phyloP scores from a whole-genome alignment of 352 stramenopile genomes.

The Lagenidium giganteum region DNA sequence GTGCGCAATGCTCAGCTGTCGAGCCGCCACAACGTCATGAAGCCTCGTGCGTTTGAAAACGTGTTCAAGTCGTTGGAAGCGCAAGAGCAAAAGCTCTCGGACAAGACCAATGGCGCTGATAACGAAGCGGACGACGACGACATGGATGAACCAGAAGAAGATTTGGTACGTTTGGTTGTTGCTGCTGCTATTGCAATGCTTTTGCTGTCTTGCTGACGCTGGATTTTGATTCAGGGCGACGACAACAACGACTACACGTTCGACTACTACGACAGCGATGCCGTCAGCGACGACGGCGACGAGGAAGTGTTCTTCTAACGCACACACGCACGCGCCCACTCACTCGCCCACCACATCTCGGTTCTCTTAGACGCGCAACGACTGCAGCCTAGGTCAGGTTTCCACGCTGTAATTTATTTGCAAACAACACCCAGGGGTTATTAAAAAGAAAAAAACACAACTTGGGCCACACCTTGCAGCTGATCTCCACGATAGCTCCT shows the following conservation, averaged over 20 bases:
- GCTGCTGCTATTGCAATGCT: neutral
- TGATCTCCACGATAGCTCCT: no score
- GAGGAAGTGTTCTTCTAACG: conserved; percentile 75
- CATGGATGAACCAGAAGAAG: conserved; percentile 62
- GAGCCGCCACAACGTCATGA: conserved; percentile 39
- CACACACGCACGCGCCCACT: neutral
- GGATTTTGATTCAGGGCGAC: conserved; percentile 22
- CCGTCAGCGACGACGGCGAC: conserved; percentile 56
- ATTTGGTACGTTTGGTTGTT: conserved; percentile 22
- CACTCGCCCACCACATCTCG: neutral
- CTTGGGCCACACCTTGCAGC: no score
- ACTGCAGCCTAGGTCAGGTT: no score
- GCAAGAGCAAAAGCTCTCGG: conserved; percentile 47
- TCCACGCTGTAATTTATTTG: no score
- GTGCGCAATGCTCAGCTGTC: conserved; percentile 17
- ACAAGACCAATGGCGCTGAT: conserved; percentile 39
- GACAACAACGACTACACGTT: conserved; percentile 83
- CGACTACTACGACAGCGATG: conserved; percentile 77
- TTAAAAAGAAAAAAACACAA: no score
- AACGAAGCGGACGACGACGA: conserved; percentile 42
- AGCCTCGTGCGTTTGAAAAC: conserved; percentile 59
- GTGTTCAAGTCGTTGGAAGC: conserved; percentile 69
- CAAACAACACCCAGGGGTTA: no score
- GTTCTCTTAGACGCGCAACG: no score
- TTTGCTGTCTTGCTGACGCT: neutral